These are phyloP conservation scores for Suhomyces atakaporum DNA, from an alignment of 1,139 yeast genomes.

Conservation along the genomic window DNA sequence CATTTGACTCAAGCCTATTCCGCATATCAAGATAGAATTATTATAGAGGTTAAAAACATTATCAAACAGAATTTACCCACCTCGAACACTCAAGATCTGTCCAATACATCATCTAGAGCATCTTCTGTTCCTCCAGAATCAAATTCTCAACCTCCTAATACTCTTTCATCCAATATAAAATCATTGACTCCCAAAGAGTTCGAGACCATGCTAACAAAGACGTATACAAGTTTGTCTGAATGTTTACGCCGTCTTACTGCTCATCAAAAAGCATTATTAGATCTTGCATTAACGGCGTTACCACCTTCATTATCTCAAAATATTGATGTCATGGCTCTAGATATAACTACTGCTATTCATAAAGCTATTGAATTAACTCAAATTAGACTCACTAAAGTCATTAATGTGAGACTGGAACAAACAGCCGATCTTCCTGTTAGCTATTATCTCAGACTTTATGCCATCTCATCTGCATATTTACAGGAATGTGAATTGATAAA, in stretches of 20 bases:
- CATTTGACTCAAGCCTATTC: conserved; percentile 65
- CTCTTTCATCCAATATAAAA: conserved; percentile 58
- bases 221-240: conserved; percentile 67
- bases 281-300: conserved; percentile 63
- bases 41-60: conserved; percentile 70
- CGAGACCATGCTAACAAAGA: conserved; percentile 64
- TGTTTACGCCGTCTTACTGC: conserved; percentile 70
- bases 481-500: conserved; percentile 84
- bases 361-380: conserved; percentile 76
- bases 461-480: conserved; percentile 67
- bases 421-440: conserved; percentile 56
- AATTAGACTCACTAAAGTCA: conserved; percentile 72
- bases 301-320: conserved; percentile 36
- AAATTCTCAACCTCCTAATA: conserved; percentile 5
- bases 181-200: conserved; percentile 73
- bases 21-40: conserved; percentile 65
- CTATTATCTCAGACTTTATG: conserved; percentile 65
- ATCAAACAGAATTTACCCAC: conserved; percentile 66
- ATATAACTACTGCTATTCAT: conserved; percentile 60
- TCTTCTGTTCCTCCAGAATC: conserved; percentile 32
- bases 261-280: conserved; percentile 79
- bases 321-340: conserved; percentile 58
- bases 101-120: conserved; percentile 33
- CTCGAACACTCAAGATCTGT: conserved; percentile 15
- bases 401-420: conserved; percentile 76